Base-by-base conservation (phyloP, 257 asterid species). In the Knoxia roxburghii region DNA sequence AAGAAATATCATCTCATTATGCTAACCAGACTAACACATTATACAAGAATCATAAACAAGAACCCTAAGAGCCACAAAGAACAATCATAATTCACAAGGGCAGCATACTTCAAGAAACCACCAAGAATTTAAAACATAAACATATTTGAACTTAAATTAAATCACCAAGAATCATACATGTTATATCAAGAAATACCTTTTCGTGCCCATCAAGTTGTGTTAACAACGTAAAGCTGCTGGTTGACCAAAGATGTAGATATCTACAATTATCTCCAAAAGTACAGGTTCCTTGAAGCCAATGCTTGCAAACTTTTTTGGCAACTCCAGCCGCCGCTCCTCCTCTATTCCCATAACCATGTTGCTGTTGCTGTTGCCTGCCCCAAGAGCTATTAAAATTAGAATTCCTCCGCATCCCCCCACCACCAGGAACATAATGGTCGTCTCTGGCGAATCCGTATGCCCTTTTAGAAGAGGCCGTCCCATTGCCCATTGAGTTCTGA, bases 171-270 rank as follows among this genome's bases (percentile, higher is more conserved):
- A 3, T 14, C 27, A 41, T n/a, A n/a, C n/a, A n/a, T n/a, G 46
- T 41, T 41, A 1, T 7, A 1, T 7, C 13, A 41, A 41, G 46
- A 41, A 27, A 12, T 33, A 66, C 99, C 98, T 84, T 85, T 67
- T 86, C 87, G 72, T 94, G 99, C 57, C 99, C 98, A 71, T 94
- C 96, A 23, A 94, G 95, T 66, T 80, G 79, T 14, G 96, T 77
- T 83, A 94, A 77, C 67, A 87, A 80, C 32, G 87, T 23, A 67
- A 89, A 89, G 77, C 89, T 82, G 27, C 91, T 95, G 0, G 94
- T 76, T 11, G 85, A 85, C 96, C 98, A 94, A 60, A 89, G 86
- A 80, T 94, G 99, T 90, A 90, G 83, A 73, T 32, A 90, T 76
- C 84, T 79, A 80, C 99, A 94, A 13, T 64, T 84, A 24, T 87